These are phyloP conservation scores for Globisporangium paddicum DNA, from an alignment of 352 stramenopile genomes.

Conservation along the genomic window DNA sequence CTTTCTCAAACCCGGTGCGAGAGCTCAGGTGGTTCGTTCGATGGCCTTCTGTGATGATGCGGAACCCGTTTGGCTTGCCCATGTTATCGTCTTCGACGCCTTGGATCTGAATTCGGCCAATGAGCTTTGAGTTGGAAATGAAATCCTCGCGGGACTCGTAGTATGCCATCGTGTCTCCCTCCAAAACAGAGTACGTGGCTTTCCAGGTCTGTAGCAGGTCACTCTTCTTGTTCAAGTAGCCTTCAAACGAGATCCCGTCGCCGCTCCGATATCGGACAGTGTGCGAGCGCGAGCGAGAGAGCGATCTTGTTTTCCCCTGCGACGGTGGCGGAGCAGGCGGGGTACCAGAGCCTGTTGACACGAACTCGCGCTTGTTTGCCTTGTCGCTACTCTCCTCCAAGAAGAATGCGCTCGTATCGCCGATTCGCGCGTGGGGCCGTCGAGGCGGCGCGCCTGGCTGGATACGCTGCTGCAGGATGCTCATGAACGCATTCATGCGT, in stretches of 20 bases:
- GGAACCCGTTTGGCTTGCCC: slow-evolving; percentile 65
- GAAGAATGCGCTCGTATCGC: slow-evolving; percentile 50
- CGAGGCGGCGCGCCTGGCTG: slow-evolving; percentile 41
- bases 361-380: slow-evolving; percentile 16
- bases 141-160: slow-evolving; percentile 83
- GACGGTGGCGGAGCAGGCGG: background rate
- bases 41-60: slow-evolving; percentile 59
- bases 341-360: background rate
- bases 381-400: slow-evolving; percentile 45
- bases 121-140: slow-evolving; percentile 73
- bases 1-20: slow-evolving; percentile 71
- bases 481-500: slow-evolving; percentile 44
- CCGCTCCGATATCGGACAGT: slow-evolving; percentile 65
- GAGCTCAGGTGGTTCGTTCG: slow-evolving; percentile 70
- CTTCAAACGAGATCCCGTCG: slow-evolving; percentile 74
- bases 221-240: slow-evolving; percentile 82
- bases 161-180: slow-evolving; percentile 71
- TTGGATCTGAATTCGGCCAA: slow-evolving; percentile 68
- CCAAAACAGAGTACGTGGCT: slow-evolving; percentile 69
- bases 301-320: background rate
- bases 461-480: slow-evolving; percentile 54
- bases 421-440: slow-evolving; percentile 30
- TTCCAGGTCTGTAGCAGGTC: slow-evolving; percentile 71
- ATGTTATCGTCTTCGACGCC: slow-evolving; percentile 59
- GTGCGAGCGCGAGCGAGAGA: slow-evolving; percentile 40